Evolutionary conservation across 164 flowering plant species (phyloP), one percentile per base, ranked within the genome.

Genomic region (Dillenia turbinata): DNA sequence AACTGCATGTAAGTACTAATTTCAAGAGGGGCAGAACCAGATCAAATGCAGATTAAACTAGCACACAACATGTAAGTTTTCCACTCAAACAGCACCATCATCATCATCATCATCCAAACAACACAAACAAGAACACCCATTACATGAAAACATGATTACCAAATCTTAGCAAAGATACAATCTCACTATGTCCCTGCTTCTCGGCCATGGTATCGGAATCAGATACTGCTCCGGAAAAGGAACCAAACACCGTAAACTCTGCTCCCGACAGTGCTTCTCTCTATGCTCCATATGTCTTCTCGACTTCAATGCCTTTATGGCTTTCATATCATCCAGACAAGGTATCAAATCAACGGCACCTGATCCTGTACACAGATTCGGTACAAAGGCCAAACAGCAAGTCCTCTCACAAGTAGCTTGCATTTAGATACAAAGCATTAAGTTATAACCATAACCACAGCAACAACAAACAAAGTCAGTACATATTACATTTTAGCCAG

Each of bases 131-230:
- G 33, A 26, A 26, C 33, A 5, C 33, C 33, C 33, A 26, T 26
- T 26, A 26, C 33, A 26, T 2, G 5, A 26, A 26, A 26, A 26
- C 3, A 26, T 26, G 33, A 26, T 26, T 26, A 26, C 33, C 33
- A 26, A 26, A 26, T 66, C 92, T 89, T 84, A 87, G 89, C 94
- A 71, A 82, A 80, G 55, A 13, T 78, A 43, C 70, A 73, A 78
- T 70, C 98, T 90, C 93, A 91, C 97, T 97, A 79, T 91, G 73
- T 94, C 97, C 90, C 90, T 83, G 77, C 96, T 91, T 64, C 77
- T 75, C 7, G 99, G 97, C 99, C 99, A 94, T 19, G 71, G 83
- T 70, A 94, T 77, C 17, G 96, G 92, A 33, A 57, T 12, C 76
- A 73, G 83, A 56, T 94, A 94, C 15, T 90, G 88, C 1, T 4